phyloP scores from a whole-genome alignment of 176 grass and related monocot species.

The Phoenix dactylifera region DNA sequence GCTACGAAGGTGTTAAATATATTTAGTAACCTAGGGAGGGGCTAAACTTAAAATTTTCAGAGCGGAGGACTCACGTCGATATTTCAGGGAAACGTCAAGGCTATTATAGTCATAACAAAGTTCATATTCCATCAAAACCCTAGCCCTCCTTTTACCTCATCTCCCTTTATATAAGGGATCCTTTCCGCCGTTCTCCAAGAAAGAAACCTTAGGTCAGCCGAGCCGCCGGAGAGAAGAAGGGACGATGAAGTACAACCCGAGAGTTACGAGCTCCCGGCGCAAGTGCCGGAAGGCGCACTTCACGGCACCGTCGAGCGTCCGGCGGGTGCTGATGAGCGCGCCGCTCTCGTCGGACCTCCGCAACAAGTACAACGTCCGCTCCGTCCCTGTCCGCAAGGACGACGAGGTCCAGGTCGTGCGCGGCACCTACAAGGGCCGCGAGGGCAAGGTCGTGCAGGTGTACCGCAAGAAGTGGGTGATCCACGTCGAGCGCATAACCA shows the following conservation, averaged over 20 bases:
- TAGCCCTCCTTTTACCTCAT: too few species aligned
- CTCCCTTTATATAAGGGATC: neutral
- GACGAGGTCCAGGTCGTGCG: constrained; percentile 94
- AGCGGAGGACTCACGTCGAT: too few species aligned
- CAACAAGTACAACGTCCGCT: constrained; percentile 88
- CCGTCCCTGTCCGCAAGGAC: constrained; percentile 83
- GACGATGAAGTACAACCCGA: constrained; percentile 73
- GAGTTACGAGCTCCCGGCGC: constrained; percentile 76
- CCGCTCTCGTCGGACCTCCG: constrained; percentile 75
- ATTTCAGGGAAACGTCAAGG: too few species aligned
- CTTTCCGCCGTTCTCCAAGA: neutral
- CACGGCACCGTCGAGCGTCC: constrained; percentile 83
- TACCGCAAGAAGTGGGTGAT: constrained; percentile 97
- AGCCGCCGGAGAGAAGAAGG: neutral
- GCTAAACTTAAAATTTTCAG: too few species aligned
- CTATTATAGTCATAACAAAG: too few species aligned
- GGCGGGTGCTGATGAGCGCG: constrained; percentile 82
- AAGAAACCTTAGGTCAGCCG: neutral
- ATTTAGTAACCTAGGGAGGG: too few species aligned
- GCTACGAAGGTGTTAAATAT: too few species aligned
- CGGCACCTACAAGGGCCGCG: constrained; percentile 87
- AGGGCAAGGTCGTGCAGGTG: constrained; percentile 94
- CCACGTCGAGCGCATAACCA: constrained; percentile 87
- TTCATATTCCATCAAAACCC: too few species aligned
- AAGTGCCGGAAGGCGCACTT: constrained; percentile 99